These are phyloP conservation scores for Linnemannia elongata DNA, from an alignment of 192 early-diverging fungal species.

Conservation along the genomic window DNA sequence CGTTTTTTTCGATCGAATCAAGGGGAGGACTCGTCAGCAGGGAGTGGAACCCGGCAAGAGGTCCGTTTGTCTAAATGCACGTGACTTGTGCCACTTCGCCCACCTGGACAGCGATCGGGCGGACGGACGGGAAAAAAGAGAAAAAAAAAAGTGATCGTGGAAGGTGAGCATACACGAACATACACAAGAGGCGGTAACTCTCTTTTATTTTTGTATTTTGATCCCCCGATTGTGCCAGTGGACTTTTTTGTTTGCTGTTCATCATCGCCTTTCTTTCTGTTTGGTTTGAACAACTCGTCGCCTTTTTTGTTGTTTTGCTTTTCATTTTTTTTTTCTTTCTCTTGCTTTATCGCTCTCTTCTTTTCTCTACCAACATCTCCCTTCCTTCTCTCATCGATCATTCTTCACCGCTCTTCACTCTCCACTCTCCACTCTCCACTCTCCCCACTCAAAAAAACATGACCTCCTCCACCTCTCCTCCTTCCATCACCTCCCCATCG, in stretches of 20 bases:
- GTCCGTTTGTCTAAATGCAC: background rate
- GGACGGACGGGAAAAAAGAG: background rate
- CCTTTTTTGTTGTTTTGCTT: no score
- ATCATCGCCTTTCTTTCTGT: background rate
- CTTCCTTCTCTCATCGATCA: background rate
- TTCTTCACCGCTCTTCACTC: slow-evolving; percentile 9
- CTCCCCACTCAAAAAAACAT: background rate
- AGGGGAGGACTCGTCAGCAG: background rate
- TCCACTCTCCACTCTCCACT: background rate
- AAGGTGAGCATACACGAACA: background rate
- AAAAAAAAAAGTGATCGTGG: background rate
- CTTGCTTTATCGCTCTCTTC: background rate
- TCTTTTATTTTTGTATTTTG: background rate
- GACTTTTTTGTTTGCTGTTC: background rate
- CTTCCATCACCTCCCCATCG: background rate
- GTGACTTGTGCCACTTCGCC: background rate
- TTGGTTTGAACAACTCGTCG: no score
- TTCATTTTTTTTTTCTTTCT: slow-evolving; percentile 12
- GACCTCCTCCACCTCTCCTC: background rate
- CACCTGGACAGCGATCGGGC: background rate
- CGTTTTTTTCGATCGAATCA: slow-evolving; percentile 2
- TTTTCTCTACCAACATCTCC: background rate
- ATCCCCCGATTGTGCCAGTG: background rate
- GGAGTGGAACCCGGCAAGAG: background rate
- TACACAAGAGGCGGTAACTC: no score